A percentile compares a stretch with the other conserved stretches of the same genome.
Conservation (phyloP, 768 basidiomycete genomes). For the Tricholoma saponaceum region DNA sequence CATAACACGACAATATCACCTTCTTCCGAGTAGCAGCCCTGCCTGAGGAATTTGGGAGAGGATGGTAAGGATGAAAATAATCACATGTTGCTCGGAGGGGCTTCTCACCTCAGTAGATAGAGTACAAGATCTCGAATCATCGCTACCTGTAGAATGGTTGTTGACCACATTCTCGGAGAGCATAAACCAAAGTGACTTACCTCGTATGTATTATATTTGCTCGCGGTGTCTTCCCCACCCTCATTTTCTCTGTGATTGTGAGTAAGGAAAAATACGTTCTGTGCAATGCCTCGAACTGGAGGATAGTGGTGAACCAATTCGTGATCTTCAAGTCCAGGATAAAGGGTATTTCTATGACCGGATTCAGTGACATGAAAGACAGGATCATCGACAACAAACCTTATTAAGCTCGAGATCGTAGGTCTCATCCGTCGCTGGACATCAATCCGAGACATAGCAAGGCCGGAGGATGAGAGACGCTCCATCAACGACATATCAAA, state of each 20-base stretch:
- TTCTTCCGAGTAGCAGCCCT: constrained; percentile 40
- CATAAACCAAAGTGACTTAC: constrained; percentile 26
- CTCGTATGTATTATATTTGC: constrained; percentile 68
- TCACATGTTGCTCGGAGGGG: neutral
- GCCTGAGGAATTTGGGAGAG: constrained; percentile 19
- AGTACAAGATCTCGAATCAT: constrained; percentile 44
- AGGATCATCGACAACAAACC: constrained; percentile 28
- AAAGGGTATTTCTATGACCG: constrained; percentile 48
- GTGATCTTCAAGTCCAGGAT: constrained; percentile 58
- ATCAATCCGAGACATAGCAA: constrained; percentile 66
- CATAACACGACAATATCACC: constrained; percentile 47
- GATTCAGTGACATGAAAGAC: neutral
- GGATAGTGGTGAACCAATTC: constrained; percentile 46
- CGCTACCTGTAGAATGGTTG: constrained; percentile 25
- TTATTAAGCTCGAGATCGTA: constrained; percentile 55
- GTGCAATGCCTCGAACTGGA: constrained; percentile 54
- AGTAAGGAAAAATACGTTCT: constrained; percentile 65
- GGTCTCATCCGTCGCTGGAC: constrained; percentile 79
- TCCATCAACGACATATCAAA: constrained; percentile 80
- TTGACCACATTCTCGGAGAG: neutral
- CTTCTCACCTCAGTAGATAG: constrained; percentile 34
- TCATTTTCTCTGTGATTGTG: constrained; percentile 61
- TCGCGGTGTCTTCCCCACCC: constrained; percentile 55
- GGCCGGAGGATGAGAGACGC: constrained; percentile 50
- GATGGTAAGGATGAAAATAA: neutral